Conservation (phyloP, 2,329 filamentous ascomycete genomes). For the Xylariaceae sp. region DNA sequence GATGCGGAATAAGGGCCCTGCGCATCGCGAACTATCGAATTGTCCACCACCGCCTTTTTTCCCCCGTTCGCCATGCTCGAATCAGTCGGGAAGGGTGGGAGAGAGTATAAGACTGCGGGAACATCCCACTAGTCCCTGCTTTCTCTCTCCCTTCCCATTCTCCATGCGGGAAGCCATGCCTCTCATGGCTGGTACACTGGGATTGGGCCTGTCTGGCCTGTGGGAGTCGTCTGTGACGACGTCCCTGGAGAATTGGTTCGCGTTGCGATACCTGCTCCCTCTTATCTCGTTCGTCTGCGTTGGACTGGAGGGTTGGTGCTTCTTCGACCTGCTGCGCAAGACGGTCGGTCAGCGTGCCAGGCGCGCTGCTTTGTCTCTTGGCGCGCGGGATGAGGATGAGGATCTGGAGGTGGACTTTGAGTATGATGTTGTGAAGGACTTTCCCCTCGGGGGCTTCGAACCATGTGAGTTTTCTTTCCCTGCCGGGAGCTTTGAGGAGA, state of each 20-base stretch:
- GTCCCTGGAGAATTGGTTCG: slow-evolving; percentile 17
- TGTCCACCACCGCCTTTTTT: neutral
- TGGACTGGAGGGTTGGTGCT: slow-evolving; percentile 21
- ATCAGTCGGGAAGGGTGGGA: neutral
- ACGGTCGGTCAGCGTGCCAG: slow-evolving; percentile 17
- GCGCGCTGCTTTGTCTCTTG: neutral
- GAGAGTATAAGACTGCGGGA: neutral
- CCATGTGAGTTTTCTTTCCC: slow-evolving; percentile 11
- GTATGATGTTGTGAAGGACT: slow-evolving; percentile 21
- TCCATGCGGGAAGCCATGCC: slow-evolving; percentile 15
- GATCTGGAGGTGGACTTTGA: slow-evolving; percentile 14
- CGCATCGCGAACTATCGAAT: neutral
- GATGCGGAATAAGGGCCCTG: neutral
- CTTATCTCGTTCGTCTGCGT: slow-evolving; percentile 23
- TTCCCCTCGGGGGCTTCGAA: slow-evolving; percentile 19
- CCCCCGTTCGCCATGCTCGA: neutral
- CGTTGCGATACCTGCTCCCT: slow-evolving; percentile 17
- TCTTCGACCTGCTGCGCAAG: slow-evolving; percentile 23
- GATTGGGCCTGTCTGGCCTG: slow-evolving; percentile 1
- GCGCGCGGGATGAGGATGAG: slow-evolving; percentile 16
- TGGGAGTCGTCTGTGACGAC: slow-evolving; percentile 12
- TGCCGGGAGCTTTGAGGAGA: neutral
- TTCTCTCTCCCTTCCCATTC: neutral
- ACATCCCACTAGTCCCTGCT: neutral
- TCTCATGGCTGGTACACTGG: slow-evolving; percentile 19